These are phyloP conservation scores for Begonia loranthoides DNA, from an alignment of 306 rosid species.

Conservation along the genomic window DNA sequence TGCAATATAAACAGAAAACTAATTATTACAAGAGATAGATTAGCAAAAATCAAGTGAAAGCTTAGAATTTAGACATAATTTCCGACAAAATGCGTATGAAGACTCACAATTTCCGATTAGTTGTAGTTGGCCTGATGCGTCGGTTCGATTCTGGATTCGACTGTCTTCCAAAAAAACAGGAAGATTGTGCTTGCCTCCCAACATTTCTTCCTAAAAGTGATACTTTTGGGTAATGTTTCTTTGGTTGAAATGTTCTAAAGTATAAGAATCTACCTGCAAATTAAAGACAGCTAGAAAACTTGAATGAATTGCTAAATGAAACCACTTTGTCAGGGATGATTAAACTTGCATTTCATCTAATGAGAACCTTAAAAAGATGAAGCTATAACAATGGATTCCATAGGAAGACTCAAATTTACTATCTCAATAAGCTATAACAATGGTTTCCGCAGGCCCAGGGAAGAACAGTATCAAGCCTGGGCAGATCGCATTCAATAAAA, in stretches of 20 bases:
- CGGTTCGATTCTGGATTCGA: slow-evolving; percentile 38
- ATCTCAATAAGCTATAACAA: no score
- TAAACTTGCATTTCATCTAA: no score
- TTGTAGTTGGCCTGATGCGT: slow-evolving; percentile 64
- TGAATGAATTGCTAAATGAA: no score
- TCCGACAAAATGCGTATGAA: neutral
- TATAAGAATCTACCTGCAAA: neutral
- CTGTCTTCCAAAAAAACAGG: slow-evolving; percentile 67
- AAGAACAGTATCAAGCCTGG: no score
- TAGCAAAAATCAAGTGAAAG: neutral
- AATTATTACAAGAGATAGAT: slow-evolving; percentile 7
- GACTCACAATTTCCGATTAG: slow-evolving; percentile 66
- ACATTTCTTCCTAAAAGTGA: slow-evolving; percentile 28
- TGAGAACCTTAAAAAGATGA: no score
- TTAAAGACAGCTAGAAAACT: no score
- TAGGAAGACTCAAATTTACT: no score
- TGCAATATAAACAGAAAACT: slow-evolving; percentile 22
- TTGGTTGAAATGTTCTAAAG: neutral
- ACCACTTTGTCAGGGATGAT: no score
- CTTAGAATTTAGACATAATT: neutral
- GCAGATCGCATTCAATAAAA: no score
- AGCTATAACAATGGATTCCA: no score
- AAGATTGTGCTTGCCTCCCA: slow-evolving; percentile 57
- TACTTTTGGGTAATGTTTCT: neutral
- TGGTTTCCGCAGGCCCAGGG: no score